phyloP scores from a whole-genome alignment of 2,329 filamentous ascomycete species.

The Albifimbria verrucaria region DNA sequence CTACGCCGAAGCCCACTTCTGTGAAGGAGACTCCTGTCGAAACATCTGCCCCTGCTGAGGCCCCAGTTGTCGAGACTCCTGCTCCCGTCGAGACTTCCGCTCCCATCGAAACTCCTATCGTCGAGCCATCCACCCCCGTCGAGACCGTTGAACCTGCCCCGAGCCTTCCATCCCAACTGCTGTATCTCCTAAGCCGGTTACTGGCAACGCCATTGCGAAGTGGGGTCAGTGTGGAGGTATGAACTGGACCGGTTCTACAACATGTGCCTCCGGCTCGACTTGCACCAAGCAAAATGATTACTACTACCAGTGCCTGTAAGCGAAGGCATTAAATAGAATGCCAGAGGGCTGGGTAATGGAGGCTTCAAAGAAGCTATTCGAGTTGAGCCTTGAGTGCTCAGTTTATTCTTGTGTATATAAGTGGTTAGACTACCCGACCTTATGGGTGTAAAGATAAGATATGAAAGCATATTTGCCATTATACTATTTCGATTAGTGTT shows the following conservation, averaged over 20 bases:
- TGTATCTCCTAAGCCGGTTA: background rate
- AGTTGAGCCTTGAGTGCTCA: too few species aligned
- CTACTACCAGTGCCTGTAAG: conserved; percentile 19
- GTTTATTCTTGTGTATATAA: too few species aligned
- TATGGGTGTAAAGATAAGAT: too few species aligned
- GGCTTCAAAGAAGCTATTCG: too few species aligned
- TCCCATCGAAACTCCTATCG: background rate
- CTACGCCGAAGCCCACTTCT: background rate
- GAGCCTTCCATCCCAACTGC: background rate
- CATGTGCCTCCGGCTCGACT: conserved; percentile 15
- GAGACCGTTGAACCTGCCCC: background rate
- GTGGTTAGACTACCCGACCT: too few species aligned
- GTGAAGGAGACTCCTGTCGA: background rate
- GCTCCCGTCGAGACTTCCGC: background rate
- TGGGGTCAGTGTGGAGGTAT: conserved; percentile 18
- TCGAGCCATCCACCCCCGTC: background rate
- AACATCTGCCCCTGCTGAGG: background rate
- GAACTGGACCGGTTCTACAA: conserved; percentile 15
- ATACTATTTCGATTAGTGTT: too few species aligned
- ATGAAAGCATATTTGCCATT: too few species aligned
- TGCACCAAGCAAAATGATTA: conserved; percentile 18
- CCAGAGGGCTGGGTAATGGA: too few species aligned
- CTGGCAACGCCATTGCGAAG: background rate
- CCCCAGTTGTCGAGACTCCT: background rate
- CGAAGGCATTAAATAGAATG: background rate